Percentiles rank a stretch among this genome's conserved stretches.
These are phyloP conservation scores for Papiliotrema laurentii DNA, from an alignment of 1,284 basidiomycete species.

Conservation along the genomic window DNA sequence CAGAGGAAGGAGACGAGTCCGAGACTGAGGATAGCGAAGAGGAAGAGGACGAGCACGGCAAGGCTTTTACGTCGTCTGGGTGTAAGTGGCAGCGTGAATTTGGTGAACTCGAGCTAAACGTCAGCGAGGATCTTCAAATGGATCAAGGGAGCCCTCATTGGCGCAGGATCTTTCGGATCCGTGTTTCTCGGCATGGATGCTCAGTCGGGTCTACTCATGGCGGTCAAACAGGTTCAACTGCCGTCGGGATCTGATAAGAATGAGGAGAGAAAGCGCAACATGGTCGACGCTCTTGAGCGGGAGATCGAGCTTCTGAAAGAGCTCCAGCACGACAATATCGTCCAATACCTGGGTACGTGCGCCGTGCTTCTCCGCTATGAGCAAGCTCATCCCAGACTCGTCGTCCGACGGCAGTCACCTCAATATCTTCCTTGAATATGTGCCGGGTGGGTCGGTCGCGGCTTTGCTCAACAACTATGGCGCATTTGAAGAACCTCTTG, in stretches of 20 bases:
- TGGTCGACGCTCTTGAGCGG: conserved; percentile 89
- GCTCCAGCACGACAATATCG: conserved; percentile 93
- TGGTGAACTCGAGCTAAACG: conserved; percentile 5
- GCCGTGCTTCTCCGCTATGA: background rate
- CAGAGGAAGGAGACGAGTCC: conserved; percentile 47
- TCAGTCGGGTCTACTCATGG: conserved; percentile 89
- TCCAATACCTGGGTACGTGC: conserved; percentile 91
- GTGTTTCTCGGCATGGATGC: conserved; percentile 98
- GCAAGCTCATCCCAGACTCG: conserved; percentile 58
- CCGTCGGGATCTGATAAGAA: conserved; percentile 80
- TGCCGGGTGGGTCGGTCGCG: conserved; percentile 94
- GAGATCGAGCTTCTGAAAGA: conserved; percentile 96
- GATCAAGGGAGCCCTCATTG: conserved; percentile 98
- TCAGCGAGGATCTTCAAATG: conserved; percentile 76
- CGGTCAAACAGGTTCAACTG: conserved; percentile 97
- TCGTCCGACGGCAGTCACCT: conserved; percentile 81
- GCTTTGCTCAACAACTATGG: conserved; percentile 90
- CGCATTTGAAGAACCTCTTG: conserved; percentile 91
- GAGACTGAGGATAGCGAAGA: conserved; percentile 51
- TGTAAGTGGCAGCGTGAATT: conserved; percentile 51
- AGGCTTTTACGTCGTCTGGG: conserved; percentile 59
- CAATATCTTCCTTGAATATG: conserved; percentile 99
- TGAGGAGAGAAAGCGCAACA: conserved; percentile 88
- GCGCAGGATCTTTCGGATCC: conserved; percentile 91
- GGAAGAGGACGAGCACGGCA: conserved; percentile 50